Evolutionary conservation across 2,329 filamentous ascomycete genomes (phyloP).

Genomic region (Neonectria coccinea): DNA sequence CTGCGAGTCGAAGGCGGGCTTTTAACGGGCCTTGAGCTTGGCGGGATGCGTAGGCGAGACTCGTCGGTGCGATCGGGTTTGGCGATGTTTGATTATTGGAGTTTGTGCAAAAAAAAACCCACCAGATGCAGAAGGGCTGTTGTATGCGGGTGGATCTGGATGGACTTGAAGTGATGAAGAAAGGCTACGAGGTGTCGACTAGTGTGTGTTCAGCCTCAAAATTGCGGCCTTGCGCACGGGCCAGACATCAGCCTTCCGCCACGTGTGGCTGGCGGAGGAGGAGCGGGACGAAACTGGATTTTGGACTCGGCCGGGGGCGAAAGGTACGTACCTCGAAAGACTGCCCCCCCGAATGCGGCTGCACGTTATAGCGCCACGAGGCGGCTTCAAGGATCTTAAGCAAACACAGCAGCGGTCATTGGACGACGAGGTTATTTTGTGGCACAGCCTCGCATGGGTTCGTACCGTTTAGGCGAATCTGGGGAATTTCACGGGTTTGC

Average conservation of each 20-base stretch:
- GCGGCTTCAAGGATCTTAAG: not conserved
- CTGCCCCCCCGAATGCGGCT: conserved; percentile 6
- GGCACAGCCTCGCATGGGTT: conserved; percentile 38
- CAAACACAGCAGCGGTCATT: conserved; percentile 27
- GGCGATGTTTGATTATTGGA: conserved; percentile 3
- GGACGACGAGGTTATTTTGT: conserved; percentile 22
- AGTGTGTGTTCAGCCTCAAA: conserved; percentile 8
- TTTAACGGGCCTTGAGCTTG: not conserved
- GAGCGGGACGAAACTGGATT: conserved; percentile 18
- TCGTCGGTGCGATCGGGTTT: conserved; percentile 1
- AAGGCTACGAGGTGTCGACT: conserved; percentile 19
- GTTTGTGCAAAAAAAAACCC: conserved; percentile 13
- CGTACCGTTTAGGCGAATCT: conserved; percentile 25
- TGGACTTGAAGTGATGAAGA: conserved; percentile 19
- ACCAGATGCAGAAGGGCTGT: conserved; percentile 16
- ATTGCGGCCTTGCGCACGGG: not conserved
- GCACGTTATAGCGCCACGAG: conserved; percentile 11
- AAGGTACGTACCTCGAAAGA: not conserved
- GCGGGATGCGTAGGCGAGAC: not conserved
- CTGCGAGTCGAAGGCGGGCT: not conserved
- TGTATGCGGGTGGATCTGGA: conserved; percentile 27
- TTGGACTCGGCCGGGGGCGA: not conserved
- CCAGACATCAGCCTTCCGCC: conserved; percentile 15
- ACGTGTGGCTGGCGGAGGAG: conserved; percentile 19
- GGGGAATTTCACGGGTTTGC: conserved; percentile 33